phyloP scores from a whole-genome alignment of 331 rosid genomes.

The Stylosanthes scabra region DNA sequence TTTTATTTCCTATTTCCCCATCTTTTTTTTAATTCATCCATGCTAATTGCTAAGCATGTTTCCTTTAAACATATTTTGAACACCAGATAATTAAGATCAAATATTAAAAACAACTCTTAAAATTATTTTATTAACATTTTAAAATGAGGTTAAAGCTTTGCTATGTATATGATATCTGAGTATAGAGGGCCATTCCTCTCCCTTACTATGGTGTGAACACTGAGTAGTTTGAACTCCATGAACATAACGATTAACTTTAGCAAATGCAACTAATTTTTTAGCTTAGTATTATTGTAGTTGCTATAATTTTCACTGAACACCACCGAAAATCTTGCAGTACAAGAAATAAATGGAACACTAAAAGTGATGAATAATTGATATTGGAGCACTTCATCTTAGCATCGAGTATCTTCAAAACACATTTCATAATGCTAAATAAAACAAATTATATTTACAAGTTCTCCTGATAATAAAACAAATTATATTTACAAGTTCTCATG shows the following conservation, averaged over 20 bases:
- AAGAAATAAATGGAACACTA: not conserved
- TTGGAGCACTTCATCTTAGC: no score
- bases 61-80: not conserved
- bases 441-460: conserved; percentile 51
- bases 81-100: not conserved
- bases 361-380: not conserved
- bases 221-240: no score
- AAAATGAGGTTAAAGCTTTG: no score
- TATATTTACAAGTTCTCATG: conserved; percentile 42
- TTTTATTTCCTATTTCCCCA: not conserved
- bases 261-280: not conserved
- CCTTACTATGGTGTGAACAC: no score
- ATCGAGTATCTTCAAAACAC: not conserved
- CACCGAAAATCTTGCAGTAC: not conserved
- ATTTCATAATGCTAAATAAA: conserved; percentile 13
- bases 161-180: no score
- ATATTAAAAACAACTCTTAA: not conserved
- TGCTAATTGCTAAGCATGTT: not conserved
- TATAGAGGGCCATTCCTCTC: no score
- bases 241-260: no score
- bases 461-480: conserved; percentile 27
- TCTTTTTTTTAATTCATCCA: not conserved
- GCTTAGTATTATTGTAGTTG: not conserved
- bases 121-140: no score
- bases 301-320: not conserved